Conservation (phyloP, 345 rosid species). For the Moricandia moricandioides region DNA sequence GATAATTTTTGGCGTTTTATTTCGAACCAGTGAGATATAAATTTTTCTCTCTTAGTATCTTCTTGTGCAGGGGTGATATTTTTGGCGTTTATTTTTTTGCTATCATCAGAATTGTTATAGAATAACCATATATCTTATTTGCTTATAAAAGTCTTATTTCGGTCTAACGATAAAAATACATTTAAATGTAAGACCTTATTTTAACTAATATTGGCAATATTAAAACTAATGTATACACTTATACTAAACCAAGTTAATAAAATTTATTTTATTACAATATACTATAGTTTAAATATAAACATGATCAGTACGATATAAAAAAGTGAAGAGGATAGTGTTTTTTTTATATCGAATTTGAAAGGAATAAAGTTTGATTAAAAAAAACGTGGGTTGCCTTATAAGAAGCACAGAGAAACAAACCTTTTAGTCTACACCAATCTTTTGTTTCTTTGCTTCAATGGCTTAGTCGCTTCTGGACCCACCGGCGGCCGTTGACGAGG, state of each 20-base stretch:
- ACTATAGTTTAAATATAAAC: too few species aligned
- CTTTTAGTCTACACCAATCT: conserved; percentile 15
- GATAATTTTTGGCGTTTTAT: too few species aligned
- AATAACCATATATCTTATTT: neutral
- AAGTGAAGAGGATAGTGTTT: neutral
- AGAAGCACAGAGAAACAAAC: neutral
- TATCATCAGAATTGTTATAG: neutral
- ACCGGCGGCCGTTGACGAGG: conserved; percentile 7
- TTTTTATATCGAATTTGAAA: neutral
- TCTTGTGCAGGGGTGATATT: neutral
- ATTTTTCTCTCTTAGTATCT: too few species aligned
- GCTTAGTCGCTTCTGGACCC: conserved; percentile 14
- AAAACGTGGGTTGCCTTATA: conserved; percentile 6
- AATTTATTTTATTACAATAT: neutral
- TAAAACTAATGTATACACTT: neutral
- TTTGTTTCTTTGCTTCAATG: conserved; percentile 10
- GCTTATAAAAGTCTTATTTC: neutral
- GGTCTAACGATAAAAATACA: neutral
- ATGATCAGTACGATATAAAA: neutral
- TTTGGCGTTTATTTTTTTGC: neutral
- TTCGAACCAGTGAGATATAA: too few species aligned
- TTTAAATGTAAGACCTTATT: neutral
- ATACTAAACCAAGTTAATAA: neutral
- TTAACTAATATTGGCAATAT: neutral
- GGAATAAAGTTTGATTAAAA: neutral